These are phyloP conservation scores for Calophaca sinica DNA, from an alignment of 306 rosid genomes.

Conservation along the genomic window DNA sequence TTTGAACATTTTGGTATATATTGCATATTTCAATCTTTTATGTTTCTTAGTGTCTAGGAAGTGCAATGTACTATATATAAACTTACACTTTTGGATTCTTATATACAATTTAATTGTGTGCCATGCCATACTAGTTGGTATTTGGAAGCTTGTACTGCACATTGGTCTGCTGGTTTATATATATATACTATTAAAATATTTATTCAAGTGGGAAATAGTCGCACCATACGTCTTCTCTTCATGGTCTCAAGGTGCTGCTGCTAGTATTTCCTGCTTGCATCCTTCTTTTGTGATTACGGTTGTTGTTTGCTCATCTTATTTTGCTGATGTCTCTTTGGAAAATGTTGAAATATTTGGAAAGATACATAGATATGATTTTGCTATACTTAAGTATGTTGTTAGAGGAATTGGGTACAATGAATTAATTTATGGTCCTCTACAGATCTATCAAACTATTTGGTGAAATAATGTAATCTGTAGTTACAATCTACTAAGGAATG, in stretches of 20 bases:
- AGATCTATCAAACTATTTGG: too few species aligned
- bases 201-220: not conserved
- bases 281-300: not conserved
- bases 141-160: conserved; percentile 11
- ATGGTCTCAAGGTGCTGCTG: not conserved
- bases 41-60: not conserved
- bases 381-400: too few species aligned
- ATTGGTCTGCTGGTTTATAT: not conserved
- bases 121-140: not conserved
- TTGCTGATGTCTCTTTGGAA: not conserved
- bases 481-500: too few species aligned
- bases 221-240: not conserved
- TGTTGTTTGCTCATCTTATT: conserved; percentile 18
- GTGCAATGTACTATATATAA: not conserved
- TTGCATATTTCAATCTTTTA: not conserved
- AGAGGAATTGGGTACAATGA: too few species aligned
- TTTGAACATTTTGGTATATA: conserved; percentile 12
- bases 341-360: not conserved
- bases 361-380: conserved; percentile 22
- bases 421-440: too few species aligned
- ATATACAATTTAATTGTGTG: not conserved
- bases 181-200: not conserved
- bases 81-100: conserved; percentile 20
- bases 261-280: not conserved
- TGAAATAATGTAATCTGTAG: too few species aligned